A percentile compares a stretch with the other conserved stretches of the same genome.
phyloP scores from a whole-genome alignment of 1,284 basidiomycete species.

The Kalmanozyma brasiliensis region DNA sequence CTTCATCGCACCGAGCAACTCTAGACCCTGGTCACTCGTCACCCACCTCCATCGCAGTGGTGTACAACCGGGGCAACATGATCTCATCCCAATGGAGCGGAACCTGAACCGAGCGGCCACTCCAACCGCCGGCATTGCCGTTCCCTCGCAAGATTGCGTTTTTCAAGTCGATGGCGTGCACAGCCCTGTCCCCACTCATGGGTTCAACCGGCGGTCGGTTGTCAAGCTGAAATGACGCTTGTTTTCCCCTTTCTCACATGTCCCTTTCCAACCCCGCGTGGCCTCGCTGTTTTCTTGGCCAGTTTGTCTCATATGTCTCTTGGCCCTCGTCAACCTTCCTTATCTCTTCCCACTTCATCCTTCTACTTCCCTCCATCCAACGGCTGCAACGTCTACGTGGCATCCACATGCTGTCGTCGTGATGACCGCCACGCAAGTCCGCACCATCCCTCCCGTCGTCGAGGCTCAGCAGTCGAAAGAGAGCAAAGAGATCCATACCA shows the following conservation, averaged over 20 bases:
- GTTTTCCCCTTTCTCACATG: no score
- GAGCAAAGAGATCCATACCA: slow-evolving; percentile 1
- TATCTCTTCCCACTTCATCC: not conserved
- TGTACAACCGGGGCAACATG: no score
- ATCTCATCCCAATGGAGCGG: no score
- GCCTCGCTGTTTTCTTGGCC: not conserved
- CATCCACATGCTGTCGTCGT: not conserved
- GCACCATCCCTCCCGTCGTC: slow-evolving; percentile 34
- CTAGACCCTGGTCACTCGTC: no score
- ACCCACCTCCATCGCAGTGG: no score
- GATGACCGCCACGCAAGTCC: slow-evolving; percentile 33
- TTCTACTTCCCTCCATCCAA: no score
- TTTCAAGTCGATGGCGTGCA: no score
- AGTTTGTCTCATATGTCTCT: not conserved
- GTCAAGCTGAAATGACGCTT: no score
- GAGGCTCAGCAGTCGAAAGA: slow-evolving; percentile 15
- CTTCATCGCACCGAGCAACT: not conserved
- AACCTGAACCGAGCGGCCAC: not conserved
- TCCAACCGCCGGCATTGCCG: slow-evolving; percentile 2
- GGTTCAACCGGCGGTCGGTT: no score
- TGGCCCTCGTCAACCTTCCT: not conserved
- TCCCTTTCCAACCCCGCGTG: slow-evolving; percentile 1
- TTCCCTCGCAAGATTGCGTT: no score
- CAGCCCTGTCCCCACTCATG: no score
- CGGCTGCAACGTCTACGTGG: not conserved